Conservation (phyloP, 345 rosid genomes). For the Durio zibethinus region DNA sequence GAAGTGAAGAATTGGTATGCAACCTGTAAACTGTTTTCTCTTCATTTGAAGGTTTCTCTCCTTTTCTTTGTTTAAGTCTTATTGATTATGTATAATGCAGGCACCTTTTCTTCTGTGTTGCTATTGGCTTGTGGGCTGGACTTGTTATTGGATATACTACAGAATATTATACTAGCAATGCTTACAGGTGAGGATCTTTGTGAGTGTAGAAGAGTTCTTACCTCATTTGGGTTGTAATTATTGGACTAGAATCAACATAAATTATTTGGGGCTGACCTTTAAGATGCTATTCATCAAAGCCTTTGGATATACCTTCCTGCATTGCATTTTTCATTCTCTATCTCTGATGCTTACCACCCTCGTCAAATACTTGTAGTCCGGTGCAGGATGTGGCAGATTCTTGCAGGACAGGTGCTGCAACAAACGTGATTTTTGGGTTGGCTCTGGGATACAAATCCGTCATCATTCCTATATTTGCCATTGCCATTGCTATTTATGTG, state of each 20-base stretch:
- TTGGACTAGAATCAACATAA: too few relatives aligned
- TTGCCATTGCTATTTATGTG: constrained; percentile 48
- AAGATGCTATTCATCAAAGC: too few relatives aligned
- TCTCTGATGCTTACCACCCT: background rate
- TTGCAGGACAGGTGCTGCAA: constrained; percentile 59
- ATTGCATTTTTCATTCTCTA: background rate
- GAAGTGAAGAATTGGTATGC: constrained; percentile 54
- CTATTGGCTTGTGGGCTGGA: constrained; percentile 65
- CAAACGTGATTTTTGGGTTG: constrained; percentile 61
- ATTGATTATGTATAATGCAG: constrained; percentile 25
- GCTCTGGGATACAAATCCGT: constrained; percentile 65
- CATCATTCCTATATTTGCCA: constrained; percentile 59
- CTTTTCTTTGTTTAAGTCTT: background rate
- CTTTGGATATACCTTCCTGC: background rate
- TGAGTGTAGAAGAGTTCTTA: background rate
- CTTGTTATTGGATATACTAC: constrained; percentile 55
- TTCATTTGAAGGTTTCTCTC: background rate
- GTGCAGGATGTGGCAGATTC: constrained; percentile 72
- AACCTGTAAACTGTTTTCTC: background rate
- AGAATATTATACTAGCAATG: constrained; percentile 63
- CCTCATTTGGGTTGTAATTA: background rate
- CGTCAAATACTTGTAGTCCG: constrained; percentile 35
- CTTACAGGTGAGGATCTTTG: constrained; percentile 43
- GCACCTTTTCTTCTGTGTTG: constrained; percentile 62
- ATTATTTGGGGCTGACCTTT: too few relatives aligned